Evolutionary conservation across 75 land plant species (phyloP).

Genomic region (Selaginella tamariscina): DNA sequence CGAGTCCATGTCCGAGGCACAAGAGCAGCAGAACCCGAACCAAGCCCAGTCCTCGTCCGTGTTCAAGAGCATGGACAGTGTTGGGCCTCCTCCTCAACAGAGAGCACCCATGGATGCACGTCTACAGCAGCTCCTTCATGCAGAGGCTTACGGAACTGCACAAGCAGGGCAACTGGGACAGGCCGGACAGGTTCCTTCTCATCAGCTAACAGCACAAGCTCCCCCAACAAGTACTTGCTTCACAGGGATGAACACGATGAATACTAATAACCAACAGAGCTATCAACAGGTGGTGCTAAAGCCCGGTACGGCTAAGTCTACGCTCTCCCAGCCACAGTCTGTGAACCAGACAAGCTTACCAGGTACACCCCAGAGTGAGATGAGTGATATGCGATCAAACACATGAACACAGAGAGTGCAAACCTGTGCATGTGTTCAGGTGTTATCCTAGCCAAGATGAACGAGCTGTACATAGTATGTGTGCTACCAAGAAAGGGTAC

Average conservation of each 20-base stretch:
- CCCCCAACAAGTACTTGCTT: not conserved
- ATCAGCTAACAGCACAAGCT: not conserved
- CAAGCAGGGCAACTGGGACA: not conserved
- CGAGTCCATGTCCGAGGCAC: constrained; percentile 14
- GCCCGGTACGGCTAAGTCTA: constrained; percentile 20
- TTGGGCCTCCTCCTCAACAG: too few relatives aligned
- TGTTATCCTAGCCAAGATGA: too few relatives aligned
- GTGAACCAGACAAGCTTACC: constrained; percentile 34
- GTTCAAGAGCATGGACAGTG: constrained; percentile 14
- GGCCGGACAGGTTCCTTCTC: not conserved
- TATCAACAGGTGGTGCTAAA: constrained; percentile 22
- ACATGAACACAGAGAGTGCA: too few relatives aligned
- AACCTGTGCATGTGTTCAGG: too few relatives aligned
- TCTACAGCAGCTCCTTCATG: not conserved
- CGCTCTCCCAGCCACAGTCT: constrained; percentile 28
- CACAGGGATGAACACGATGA: not conserved
- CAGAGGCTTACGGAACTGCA: not conserved
- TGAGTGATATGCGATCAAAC: constrained; percentile 36
- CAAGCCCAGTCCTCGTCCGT: constrained; percentile 16
- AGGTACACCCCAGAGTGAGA: constrained; percentile 41
- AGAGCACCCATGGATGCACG: not conserved
- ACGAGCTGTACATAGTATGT: too few relatives aligned
- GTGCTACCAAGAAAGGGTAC: too few relatives aligned
- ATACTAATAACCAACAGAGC: constrained; percentile 15
- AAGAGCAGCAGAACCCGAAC: constrained; percentile 12